Evolutionary conservation across 164 flowering plant species (phyloP), one percentile per base, ranked within the genome.

Genomic region (Cinnamomum chago): DNA sequence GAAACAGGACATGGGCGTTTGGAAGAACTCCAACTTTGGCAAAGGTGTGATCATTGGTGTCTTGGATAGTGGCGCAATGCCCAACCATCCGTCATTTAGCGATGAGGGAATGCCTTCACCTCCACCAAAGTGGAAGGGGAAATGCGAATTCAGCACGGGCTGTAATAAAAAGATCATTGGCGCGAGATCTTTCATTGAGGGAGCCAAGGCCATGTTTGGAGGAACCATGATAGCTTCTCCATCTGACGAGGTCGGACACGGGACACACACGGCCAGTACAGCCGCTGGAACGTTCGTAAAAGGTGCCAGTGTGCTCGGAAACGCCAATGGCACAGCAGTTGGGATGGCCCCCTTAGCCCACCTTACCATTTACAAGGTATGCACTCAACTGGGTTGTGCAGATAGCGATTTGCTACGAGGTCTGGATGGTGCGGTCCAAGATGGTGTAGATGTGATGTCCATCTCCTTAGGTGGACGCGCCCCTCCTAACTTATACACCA

Each of bases 121-220:
- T 0, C 90, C 88, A 0, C 75, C 80, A 1, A 87, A 79, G 71
- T 86, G 91, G 91, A 84, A 79, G 62, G 86, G 86, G 65, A 23
- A 28, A 3, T 88, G 92, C 68, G 83, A 84, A 0, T 81, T 85
- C 70, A 69, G 40, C 60, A 33, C 40, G 30, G 30, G 30, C 2
- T 88, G 88, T n/a, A 86, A 86, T 78, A 84, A 85, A 65, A 87
- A 88, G 75, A 64, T 89, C 9, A 85, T 89, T 35, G 90, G 92
- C 14, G 88, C 89, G 23, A 80, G 84, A 50, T 50, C 68, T 12
- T 81, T 87, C 62, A 47, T 22, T 27, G 2, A 50, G 1, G 82
- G 74, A 7, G 76, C 78, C 3, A 73, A 68, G 50, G 79, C 66
- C 15, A 40, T 22, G 18, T 67, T 14, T 0, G 65, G 50, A 47